Conservation (phyloP, 2,329 filamentous ascomycete genomes). For the Orbilia oligospora region DNA sequence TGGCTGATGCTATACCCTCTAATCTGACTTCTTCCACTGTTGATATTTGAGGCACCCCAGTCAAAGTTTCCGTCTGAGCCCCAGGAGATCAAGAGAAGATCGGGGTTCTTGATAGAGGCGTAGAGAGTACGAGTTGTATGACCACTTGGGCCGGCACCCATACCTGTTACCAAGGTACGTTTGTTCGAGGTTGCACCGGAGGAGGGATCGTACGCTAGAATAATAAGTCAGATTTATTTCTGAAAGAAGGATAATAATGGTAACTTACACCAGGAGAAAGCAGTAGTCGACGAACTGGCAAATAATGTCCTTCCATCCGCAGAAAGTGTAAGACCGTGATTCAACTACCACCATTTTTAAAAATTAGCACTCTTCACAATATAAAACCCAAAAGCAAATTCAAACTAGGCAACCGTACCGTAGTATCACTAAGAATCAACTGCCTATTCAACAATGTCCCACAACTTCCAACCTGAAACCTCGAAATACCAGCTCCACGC, state of each 20-base stretch:
- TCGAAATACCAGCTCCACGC: conserved; percentile 68
- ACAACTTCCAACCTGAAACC: conserved; percentile 68
- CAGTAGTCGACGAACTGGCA: conserved; percentile 39
- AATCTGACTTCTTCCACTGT: conserved; percentile 77
- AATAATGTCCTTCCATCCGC: conserved; percentile 72
- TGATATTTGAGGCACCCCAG: conserved; percentile 69
- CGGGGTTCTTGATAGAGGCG: conserved; percentile 72
- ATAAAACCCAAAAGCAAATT: background rate
- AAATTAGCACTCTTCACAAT: conserved; percentile 1
- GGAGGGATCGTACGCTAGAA: conserved; percentile 77
- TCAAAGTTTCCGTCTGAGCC: conserved; percentile 78
- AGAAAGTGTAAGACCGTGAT: conserved; percentile 73
- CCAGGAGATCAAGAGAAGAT: conserved; percentile 76
- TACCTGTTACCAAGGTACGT: conserved; percentile 74
- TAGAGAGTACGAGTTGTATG: conserved; percentile 79
- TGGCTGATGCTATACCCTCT: conserved; percentile 74
- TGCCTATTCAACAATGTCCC: conserved; percentile 62
- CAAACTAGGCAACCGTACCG: conserved; percentile 14
- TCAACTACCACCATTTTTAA: conserved; percentile 68
- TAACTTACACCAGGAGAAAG: conserved; percentile 36
- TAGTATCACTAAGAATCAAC: conserved; percentile 54
- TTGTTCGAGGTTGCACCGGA: conserved; percentile 70
- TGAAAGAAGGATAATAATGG: background rate
- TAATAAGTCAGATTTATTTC: conserved; percentile 62
- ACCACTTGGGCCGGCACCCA: conserved; percentile 71